Percentiles rank a stretch among this genome's conserved stretches.
phyloP scores from a whole-genome alignment of 352 stramenopile species.

The Thalassiosira exigua region DNA sequence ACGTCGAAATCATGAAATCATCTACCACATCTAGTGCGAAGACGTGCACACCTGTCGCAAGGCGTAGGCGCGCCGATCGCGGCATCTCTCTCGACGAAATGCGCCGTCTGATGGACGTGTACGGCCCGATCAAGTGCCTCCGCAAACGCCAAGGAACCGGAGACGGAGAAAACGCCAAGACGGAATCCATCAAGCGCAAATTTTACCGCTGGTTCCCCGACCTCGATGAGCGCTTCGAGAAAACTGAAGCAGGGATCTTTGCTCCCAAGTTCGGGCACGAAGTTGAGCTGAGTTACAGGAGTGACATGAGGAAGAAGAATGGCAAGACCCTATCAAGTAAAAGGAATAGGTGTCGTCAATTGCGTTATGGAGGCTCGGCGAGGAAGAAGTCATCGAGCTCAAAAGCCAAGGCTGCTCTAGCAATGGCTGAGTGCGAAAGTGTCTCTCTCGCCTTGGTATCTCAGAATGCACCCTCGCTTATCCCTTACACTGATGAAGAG shows the following conservation, averaged over 20 bases:
- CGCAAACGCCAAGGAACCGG: conserved; percentile 23
- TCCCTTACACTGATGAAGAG: background rate
- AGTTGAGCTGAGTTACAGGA: conserved; percentile 38
- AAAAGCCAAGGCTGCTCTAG: background rate
- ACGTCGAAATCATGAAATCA: too few species aligned
- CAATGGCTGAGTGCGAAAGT: background rate
- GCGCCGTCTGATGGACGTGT: conserved; percentile 42
- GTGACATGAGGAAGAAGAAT: conserved; percentile 28
- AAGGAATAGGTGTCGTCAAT: conserved; percentile 18
- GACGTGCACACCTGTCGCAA: too few species aligned
- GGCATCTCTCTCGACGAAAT: conserved; percentile 41
- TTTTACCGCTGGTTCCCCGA: conserved; percentile 55
- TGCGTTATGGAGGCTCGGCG: too few species aligned
- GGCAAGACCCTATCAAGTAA: conserved; percentile 21
- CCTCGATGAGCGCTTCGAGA: conserved; percentile 40
- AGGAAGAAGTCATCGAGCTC: too few species aligned
- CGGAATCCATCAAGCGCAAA: conserved; percentile 44
- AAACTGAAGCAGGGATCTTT: conserved; percentile 21
- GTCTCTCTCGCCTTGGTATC: background rate
- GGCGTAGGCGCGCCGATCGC: conserved; percentile 2
- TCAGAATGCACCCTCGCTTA: background rate
- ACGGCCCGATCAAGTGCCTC: conserved; percentile 43
- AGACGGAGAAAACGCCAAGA: conserved; percentile 1
- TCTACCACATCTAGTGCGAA: too few species aligned
- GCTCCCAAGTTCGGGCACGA: conserved; percentile 34